Base-by-base conservation (phyloP, 202 grass and related monocot genomes). In the Miscanthus sacchariflorus region DNA sequence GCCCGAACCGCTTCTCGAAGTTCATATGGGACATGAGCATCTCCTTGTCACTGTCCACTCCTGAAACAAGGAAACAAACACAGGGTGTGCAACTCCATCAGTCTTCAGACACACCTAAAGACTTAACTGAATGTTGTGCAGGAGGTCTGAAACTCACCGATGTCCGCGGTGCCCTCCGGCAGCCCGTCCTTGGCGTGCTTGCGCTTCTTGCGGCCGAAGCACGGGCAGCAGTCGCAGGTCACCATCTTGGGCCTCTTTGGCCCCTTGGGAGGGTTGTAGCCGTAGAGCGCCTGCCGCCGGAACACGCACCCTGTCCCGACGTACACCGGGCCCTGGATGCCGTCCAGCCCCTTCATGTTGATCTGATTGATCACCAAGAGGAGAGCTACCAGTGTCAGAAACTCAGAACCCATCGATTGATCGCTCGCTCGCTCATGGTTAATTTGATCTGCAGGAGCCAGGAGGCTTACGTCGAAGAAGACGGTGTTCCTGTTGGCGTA, bases 1-100 rank as follows among this genome's bases (percentile, higher is more conserved):
- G 97, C n/a, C 97, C 94, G 67, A 99, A 99, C 49, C 97, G 87
- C 91, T 99, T 99, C 93, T 99, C 97, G 42, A 99, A 97, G 90
- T 99, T 99, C 97, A 99, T 97, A 7, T 99, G 94, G 6, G 97
- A 99, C 97, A 99, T 97, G 67, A 99, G 69, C 82, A 95, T 49
- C 93, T 97, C 97, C 93, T 95, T 95, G 88, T 95, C 94, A 5
- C 86, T 63, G 39, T 95, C 97, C 77, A 92, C 42, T 36, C 93
- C 94, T 96, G 76, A 50, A 61, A 3, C 27, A 33, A 33, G 11
- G 0, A 12, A 83, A 58, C 68, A 10, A 84, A 74, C 78, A 25
- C 63, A 21, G 21, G 21, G 28, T 27, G n/a, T n/a, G 17, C 44
- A 44, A 14, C 6, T 39, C 82, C 67, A 83, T 24, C 12, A 21